Conservation (phyloP, 2,329 filamentous ascomycete genomes). For the Penicillium sp. region DNA sequence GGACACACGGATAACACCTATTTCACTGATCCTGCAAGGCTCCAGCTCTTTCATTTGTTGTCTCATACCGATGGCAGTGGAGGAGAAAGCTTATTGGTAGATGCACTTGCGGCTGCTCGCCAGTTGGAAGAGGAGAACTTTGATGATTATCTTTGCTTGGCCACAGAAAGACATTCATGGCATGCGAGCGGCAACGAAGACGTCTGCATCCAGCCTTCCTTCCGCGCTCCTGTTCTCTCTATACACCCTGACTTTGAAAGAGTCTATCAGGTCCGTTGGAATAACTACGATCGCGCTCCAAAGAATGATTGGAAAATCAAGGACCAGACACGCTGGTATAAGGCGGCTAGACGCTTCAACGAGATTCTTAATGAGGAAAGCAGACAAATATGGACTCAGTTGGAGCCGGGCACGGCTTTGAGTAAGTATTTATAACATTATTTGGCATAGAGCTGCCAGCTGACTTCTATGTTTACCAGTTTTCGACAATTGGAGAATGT, state of each 20-base stretch:
- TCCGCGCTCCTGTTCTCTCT: conserved; percentile 70
- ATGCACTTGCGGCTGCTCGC: conserved; percentile 74
- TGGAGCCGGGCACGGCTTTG: conserved; percentile 74
- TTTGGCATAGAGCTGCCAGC: background rate
- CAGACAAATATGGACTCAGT: conserved; percentile 75
- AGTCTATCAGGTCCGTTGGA: conserved; percentile 78
- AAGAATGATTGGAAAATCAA: conserved; percentile 56
- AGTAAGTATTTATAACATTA: conserved; percentile 53
- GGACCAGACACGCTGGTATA: conserved; percentile 68
- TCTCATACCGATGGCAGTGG: conserved; percentile 68
- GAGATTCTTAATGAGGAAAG: conserved; percentile 63
- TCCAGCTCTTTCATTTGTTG: conserved; percentile 90
- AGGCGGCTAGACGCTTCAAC: conserved; percentile 73
- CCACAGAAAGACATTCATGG: conserved; percentile 61
- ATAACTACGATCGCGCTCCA: conserved; percentile 81
- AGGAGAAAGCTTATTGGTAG: conserved; percentile 78
- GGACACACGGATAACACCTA: conserved; percentile 96
- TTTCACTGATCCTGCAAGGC: conserved; percentile 85
- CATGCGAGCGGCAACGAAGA: conserved; percentile 88
- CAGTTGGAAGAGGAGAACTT: conserved; percentile 57
- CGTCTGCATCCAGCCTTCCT: conserved; percentile 73
- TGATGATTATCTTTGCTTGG: conserved; percentile 59
- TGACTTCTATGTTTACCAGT: conserved; percentile 50
- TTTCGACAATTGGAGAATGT: conserved; percentile 93
- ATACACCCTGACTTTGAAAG: conserved; percentile 47